These are phyloP conservation scores for Craspedostauros australis DNA, from an alignment of 108 stramenopile genomes.

Conservation along the genomic window DNA sequence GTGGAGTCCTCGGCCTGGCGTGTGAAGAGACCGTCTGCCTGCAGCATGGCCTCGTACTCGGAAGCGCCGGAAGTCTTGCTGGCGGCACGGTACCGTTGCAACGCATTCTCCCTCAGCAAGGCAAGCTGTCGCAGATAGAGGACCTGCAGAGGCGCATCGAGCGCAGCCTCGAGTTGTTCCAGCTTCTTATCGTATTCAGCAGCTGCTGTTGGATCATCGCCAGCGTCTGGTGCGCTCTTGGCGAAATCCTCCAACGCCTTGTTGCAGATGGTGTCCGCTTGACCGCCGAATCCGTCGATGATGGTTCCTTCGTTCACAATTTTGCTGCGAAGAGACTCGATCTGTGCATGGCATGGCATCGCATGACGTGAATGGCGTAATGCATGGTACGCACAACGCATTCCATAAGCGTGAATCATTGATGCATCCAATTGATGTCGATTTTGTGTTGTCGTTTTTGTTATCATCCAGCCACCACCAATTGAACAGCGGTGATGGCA, in stretches of 20 bases:
- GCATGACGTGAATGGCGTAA: no score
- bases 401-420: background rate
- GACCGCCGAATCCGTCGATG: slow-evolving; percentile 69
- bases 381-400: no score
- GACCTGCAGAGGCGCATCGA: slow-evolving; percentile 89
- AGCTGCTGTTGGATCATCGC: slow-evolving; percentile 53
- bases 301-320: slow-evolving; percentile 72
- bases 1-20: slow-evolving; percentile 79
- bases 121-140: slow-evolving; percentile 86
- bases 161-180: slow-evolving; percentile 74
- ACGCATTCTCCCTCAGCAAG: slow-evolving; percentile 78
- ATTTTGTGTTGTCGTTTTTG: background rate
- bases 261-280: slow-evolving; percentile 86
- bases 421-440: background rate
- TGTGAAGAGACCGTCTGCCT: slow-evolving; percentile 83
- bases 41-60: slow-evolving; percentile 95
- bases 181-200: slow-evolving; percentile 82
- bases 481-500: no score
- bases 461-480: no score
- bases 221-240: slow-evolving; percentile 72
- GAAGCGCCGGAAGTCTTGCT: slow-evolving; percentile 69
- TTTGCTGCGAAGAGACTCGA: slow-evolving; percentile 60
- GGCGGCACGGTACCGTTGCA: slow-evolving; percentile 75
- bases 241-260: slow-evolving; percentile 88
- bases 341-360: slow-evolving; percentile 20